These are phyloP conservation scores for Plenodomus lindquistii DNA, from an alignment of 2,329 filamentous ascomycete genomes.

Conservation along the genomic window DNA sequence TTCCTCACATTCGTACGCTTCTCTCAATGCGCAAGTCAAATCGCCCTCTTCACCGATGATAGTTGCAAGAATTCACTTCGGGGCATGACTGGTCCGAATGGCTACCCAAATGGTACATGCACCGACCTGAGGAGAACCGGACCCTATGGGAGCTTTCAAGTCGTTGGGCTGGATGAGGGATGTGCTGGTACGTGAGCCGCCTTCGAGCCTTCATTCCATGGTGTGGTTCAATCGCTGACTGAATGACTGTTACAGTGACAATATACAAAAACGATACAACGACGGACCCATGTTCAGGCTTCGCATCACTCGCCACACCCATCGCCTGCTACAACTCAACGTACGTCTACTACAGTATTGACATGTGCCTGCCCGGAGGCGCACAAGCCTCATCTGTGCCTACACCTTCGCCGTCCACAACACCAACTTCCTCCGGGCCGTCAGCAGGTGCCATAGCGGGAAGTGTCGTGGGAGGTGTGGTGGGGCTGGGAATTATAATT, in stretches of 20 bases:
- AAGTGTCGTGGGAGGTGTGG: background rate
- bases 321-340: background rate
- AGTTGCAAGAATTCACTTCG: slow-evolving; percentile 12
- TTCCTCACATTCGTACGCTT: background rate
- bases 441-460: background rate
- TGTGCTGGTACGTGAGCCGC: slow-evolving; percentile 21
- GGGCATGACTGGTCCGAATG: slow-evolving; percentile 16
- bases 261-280: background rate
- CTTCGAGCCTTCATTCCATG: background rate
- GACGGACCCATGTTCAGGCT: background rate
- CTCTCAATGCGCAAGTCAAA: slow-evolving; percentile 3
- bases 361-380: background rate
- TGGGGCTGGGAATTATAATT: background rate
- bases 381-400: background rate
- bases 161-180: slow-evolving; percentile 28
- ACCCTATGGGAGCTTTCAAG: slow-evolving; percentile 23
- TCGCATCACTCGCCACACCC: background rate
- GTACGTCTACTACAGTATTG: background rate
- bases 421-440: too few relatives aligned
- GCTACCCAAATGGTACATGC: slow-evolving; percentile 21
- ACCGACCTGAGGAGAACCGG: slow-evolving; percentile 16
- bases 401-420: background rate
- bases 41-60: slow-evolving; percentile 14
- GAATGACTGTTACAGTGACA: background rate
- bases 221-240: background rate